Conservation (phyloP, 768 basidiomycete species). For the Hirschioporus abietinus region DNA sequence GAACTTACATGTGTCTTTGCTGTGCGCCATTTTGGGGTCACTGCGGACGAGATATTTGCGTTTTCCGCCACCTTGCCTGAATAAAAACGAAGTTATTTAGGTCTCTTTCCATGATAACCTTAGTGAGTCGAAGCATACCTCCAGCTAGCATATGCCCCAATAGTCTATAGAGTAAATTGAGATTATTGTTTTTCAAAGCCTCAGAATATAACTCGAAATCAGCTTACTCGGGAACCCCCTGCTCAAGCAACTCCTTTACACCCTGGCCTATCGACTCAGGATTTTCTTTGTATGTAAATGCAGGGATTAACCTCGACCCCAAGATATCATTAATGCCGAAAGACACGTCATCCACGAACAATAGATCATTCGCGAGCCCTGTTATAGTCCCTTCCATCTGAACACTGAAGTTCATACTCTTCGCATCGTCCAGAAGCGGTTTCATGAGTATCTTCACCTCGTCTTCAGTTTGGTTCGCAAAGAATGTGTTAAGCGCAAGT, state of each 20-base stretch:
- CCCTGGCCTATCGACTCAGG: neutral
- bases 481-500: conserved; percentile 13
- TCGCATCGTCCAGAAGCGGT: conserved; percentile 20
- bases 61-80: conserved; percentile 3
- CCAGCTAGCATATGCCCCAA: conserved; percentile 2
- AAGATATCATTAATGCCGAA: conserved; percentile 1
- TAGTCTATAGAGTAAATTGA: neutral
- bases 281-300: neutral
- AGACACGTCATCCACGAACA: neutral
- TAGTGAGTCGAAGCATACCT: neutral
- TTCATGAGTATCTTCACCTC: conserved; percentile 14
- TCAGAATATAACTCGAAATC: neutral
- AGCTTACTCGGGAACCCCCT: neutral
- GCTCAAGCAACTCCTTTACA: neutral
- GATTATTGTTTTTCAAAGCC: neutral
- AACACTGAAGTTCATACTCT: conserved; percentile 6
- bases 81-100: neutral
- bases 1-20: neutral
- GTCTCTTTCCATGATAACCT: neutral
- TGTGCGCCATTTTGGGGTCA: conserved; percentile 2
- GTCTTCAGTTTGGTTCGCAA: conserved; percentile 18
- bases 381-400: neutral
- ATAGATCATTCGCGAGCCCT: conserved; percentile 1
- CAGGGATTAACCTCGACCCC: conserved; percentile 1
- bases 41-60: conserved; percentile 1